phyloP scores from a whole-genome alignment of 2,329 filamentous ascomycete genomes.

The Colletotrichum gigasporum region DNA sequence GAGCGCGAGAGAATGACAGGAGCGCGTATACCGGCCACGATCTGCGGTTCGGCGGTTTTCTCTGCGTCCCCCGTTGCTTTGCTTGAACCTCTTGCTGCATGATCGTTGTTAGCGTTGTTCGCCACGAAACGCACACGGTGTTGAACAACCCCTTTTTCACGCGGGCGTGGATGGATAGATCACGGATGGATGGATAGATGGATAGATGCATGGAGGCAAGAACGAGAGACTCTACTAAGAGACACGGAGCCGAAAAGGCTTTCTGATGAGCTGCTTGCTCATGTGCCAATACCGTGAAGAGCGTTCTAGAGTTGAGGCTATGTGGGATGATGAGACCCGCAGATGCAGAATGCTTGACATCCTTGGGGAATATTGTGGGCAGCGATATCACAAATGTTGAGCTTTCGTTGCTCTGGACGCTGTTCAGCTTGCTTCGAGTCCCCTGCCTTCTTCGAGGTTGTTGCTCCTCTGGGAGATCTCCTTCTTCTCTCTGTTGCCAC shows the following conservation, averaged over 20 bases:
- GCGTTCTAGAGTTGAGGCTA: conserved; percentile 12
- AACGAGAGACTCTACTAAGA: not conserved
- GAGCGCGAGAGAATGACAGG: conserved; percentile 2
- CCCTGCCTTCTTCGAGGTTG: conserved; percentile 2
- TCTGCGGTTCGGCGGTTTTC: not conserved
- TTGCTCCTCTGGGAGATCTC: too few relatives aligned
- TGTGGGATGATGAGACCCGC: not conserved
- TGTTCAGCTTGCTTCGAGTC: not conserved
- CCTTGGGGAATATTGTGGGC: too few relatives aligned
- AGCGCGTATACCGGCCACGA: not conserved
- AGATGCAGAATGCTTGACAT: not conserved
- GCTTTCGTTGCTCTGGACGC: too few relatives aligned
- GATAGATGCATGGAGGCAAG: too few relatives aligned
- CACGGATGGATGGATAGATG: too few relatives aligned
- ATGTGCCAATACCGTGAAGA: not conserved
- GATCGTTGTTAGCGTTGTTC: not conserved
- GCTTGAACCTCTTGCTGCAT: not conserved
- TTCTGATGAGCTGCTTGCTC: too few relatives aligned
- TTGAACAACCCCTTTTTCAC: too few relatives aligned
- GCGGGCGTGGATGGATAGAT: not conserved
- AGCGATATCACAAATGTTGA: too few relatives aligned
- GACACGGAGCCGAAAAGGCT: too few relatives aligned
- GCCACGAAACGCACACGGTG: too few relatives aligned
- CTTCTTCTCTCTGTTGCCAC: conserved; percentile 11
- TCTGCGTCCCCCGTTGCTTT: too few relatives aligned